phyloP scores from a whole-genome alignment of 257 asterid species.

The Cordia subcordata region DNA sequence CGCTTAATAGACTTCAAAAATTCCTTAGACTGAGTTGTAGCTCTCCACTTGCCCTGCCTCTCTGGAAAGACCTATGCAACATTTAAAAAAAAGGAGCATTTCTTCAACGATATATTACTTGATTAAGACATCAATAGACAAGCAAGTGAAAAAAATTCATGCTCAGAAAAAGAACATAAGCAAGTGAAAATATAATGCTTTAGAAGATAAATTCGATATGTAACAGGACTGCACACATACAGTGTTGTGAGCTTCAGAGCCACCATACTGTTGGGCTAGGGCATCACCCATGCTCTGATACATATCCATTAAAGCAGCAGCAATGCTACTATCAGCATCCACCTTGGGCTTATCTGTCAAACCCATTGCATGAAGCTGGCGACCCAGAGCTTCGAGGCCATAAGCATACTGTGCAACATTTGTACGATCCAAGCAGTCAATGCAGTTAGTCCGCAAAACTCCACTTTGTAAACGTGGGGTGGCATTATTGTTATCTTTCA shows the following conservation, averaged over 20 bases:
- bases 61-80: conserved; percentile 76
- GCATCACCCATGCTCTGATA: conserved; percentile 99
- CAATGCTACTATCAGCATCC: conserved; percentile 95
- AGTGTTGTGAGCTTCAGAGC: conserved; percentile 97
- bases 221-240: conserved; percentile 28
- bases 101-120: conserved; percentile 1
- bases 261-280: conserved; percentile 97
- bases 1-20: conserved; percentile 93
- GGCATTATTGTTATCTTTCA: conserved; percentile 30
- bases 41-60: conserved; percentile 99
- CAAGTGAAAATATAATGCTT: not conserved
- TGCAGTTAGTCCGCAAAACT: conserved; percentile 97
- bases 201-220: conserved; percentile 5
- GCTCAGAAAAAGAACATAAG: not conserved
- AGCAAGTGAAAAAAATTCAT: too few species aligned
- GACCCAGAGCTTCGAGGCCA: conserved; percentile 94
- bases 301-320: conserved; percentile 99
- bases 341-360: conserved; percentile 80
- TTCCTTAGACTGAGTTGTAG: conserved; percentile 97
- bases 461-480: conserved; percentile 81
- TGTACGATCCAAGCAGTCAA: conserved; percentile 96
- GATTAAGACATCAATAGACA: not conserved
- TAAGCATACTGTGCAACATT: conserved; percentile 98
- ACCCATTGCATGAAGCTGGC: conserved; percentile 88
- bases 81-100: conserved; percentile 19